Conservation (phyloP, 2,329 filamentous ascomycete genomes). For the Cladosporium phlei region DNA sequence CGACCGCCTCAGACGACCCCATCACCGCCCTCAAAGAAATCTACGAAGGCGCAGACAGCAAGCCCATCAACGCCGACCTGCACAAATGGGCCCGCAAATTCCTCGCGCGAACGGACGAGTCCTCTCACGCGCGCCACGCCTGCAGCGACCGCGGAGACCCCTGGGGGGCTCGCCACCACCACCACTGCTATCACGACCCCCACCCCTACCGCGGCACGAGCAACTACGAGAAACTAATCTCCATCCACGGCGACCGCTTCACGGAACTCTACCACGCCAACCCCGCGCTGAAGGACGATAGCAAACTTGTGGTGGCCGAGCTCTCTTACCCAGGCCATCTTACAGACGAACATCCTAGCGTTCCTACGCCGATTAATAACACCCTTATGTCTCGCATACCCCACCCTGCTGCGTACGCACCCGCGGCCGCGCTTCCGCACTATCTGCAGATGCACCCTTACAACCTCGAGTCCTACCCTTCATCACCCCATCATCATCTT, state of each 20-base stretch:
- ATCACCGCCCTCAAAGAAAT: conserved; percentile 33
- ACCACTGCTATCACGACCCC: not conserved
- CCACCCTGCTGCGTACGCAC: not conserved
- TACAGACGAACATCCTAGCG: not conserved
- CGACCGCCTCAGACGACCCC: conserved; percentile 33
- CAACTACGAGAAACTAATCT: conserved; percentile 20
- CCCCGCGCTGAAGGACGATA: conserved; percentile 19
- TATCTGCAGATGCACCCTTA: not conserved
- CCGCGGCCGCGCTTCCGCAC: not conserved
- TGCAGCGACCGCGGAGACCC: not conserved
- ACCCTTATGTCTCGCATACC: not conserved
- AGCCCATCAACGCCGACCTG: conserved; percentile 23
- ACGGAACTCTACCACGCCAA: conserved; percentile 16
- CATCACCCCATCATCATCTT: no score
- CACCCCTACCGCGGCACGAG: conserved; percentile 10
- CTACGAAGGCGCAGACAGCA: conserved; percentile 26
- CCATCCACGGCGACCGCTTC: conserved; percentile 12
- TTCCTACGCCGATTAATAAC: not conserved
- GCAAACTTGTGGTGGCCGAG: conserved; percentile 15
- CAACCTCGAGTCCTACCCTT: no score
- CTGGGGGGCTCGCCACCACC: not conserved
- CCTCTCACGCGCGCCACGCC: not conserved
- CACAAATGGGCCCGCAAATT: conserved; percentile 25
- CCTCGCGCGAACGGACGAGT: conserved; percentile 15
- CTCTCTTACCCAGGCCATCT: conserved; percentile 5